Conservation (phyloP, 2,329 filamentous ascomycete species). For the Apiospora rasikravindrae region DNA sequence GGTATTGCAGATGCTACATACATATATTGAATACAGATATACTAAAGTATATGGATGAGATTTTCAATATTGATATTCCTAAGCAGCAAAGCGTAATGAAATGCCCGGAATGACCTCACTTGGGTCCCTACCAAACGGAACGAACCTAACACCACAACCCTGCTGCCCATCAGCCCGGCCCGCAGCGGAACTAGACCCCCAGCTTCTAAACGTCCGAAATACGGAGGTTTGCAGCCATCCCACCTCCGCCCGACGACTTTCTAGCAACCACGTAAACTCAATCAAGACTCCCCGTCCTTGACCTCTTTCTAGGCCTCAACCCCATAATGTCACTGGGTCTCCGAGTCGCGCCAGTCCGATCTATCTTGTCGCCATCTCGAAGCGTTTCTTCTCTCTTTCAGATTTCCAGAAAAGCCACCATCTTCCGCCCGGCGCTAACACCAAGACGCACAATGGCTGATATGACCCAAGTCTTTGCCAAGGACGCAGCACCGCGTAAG, state of each 20-base stretch:
- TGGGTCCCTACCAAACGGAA: not conserved
- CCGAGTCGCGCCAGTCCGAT: not conserved
- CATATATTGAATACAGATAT: not conserved
- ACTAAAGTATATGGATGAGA: not conserved
- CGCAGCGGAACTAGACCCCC: conserved; percentile 2
- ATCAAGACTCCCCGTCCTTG: not conserved
- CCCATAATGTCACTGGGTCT: not conserved
- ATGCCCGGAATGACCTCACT: not conserved
- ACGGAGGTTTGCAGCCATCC: conserved; percentile 10
- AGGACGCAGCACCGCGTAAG: conserved; percentile 62
- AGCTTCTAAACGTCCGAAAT: conserved; percentile 13
- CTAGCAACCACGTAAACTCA: not conserved
- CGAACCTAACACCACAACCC: not conserved
- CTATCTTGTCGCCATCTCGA: not conserved
- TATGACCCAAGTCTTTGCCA: conserved; percentile 57
- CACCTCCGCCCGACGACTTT: not conserved
- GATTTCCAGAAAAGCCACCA: conserved; percentile 19
- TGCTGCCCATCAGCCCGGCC: conserved; percentile 12
- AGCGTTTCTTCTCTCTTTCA: conserved; percentile 1
- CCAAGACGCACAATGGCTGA: conserved; percentile 49
- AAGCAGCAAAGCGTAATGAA: not conserved
- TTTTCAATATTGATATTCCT: not conserved
- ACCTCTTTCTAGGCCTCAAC: not conserved
- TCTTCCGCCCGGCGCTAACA: conserved; percentile 29
- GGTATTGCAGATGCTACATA: not conserved